Conservation (phyloP, 202 grass and related monocot genomes). For the Panicum virgatum region DNA sequence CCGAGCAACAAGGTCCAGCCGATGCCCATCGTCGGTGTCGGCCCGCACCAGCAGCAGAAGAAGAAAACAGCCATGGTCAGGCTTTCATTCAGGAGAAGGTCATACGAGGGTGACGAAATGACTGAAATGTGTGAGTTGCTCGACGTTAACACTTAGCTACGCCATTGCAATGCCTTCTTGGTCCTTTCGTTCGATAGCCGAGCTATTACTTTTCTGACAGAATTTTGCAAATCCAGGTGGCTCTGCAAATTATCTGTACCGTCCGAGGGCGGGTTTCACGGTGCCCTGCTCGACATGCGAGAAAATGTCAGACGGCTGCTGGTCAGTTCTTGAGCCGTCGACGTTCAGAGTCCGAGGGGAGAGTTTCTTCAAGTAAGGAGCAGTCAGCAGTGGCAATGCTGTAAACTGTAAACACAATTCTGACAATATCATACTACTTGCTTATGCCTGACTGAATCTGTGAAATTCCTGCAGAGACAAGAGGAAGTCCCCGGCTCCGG, state of each 20-base stretch:
- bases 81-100: slow-evolving; percentile 81
- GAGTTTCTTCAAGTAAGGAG: slow-evolving; percentile 73
- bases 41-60: slow-evolving; percentile 64
- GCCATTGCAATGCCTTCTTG: neutral
- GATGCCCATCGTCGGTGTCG: slow-evolving; percentile 48
- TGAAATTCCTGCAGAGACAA: slow-evolving; percentile 66
- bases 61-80: slow-evolving; percentile 82
- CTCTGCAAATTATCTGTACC: slow-evolving; percentile 73
- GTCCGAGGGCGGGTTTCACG: slow-evolving; percentile 63
- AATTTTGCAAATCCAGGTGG: slow-evolving; percentile 47
- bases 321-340: slow-evolving; percentile 84
- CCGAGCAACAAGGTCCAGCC: slow-evolving; percentile 72
- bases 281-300: slow-evolving; percentile 57
- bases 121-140: slow-evolving; percentile 79
- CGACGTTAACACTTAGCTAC: neutral
- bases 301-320: slow-evolving; percentile 68
- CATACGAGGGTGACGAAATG: slow-evolving; percentile 89
- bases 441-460: neutral
- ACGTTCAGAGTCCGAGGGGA: slow-evolving; percentile 79
- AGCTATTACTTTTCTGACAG: neutral
- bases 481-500: slow-evolving; percentile 71
- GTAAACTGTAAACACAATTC: neutral
- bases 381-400: neutral
- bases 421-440: neutral
- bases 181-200: neutral